Percentiles rank a stretch among this genome's conserved stretches.
phyloP scores from a whole-genome alignment of 148 eudicot genomes.

The Fagopyrum homotropicum region DNA sequence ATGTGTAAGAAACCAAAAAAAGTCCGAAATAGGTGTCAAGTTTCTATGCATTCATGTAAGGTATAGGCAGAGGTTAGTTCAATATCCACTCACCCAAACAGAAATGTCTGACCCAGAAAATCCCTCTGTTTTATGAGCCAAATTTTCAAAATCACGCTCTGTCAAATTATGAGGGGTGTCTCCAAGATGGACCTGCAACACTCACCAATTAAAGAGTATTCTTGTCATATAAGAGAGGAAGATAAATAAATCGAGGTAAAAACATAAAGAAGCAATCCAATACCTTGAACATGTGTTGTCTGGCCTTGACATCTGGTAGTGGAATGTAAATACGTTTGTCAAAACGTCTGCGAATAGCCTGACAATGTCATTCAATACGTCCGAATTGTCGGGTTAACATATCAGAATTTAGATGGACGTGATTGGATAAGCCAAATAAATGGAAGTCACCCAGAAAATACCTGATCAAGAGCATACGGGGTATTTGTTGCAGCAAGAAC shows the following conservation, averaged over 20 bases:
- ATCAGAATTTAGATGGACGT: background rate
- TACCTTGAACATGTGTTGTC: conserved; percentile 97
- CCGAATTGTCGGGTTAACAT: background rate
- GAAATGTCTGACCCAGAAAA: conserved; percentile 96
- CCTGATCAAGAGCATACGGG: conserved; percentile 97
- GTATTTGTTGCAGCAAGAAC: conserved; percentile 97
- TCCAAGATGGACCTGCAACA: conserved; percentile 83
- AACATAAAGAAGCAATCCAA: conserved; percentile 12
- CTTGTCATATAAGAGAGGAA: background rate
- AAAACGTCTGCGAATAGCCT: conserved; percentile 94
- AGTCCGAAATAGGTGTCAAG: background rate
- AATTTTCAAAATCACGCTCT: conserved; percentile 75
- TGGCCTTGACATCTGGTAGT: conserved; percentile 87
- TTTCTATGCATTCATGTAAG: background rate
- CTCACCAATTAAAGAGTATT: conserved; percentile 1
- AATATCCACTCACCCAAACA: conserved; percentile 77
- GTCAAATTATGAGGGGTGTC: conserved; percentile 86
- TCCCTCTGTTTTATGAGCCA: conserved; percentile 80
- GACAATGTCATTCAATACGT: conserved; percentile 17
- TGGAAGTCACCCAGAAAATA: conserved; percentile 12
- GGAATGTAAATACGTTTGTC: conserved; percentile 98
- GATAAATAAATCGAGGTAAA: background rate
- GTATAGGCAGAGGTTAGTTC: background rate
- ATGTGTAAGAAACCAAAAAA: background rate
- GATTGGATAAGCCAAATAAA: background rate